Base-by-base conservation (phyloP, 129 eudicot genomes). In the Flaveria bidentis region DNA sequence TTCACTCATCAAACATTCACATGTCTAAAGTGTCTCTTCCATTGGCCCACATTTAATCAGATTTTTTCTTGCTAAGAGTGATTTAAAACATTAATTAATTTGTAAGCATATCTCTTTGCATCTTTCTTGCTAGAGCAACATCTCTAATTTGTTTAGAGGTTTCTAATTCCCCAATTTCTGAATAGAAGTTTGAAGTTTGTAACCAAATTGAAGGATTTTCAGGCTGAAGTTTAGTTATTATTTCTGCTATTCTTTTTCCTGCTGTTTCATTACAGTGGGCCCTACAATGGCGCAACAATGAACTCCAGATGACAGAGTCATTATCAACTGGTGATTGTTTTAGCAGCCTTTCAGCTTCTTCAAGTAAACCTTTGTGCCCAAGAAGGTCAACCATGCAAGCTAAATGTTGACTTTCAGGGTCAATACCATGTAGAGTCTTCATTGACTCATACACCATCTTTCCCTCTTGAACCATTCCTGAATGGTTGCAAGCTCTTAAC, bases 1-100 rank as follows among this genome's bases (percentile, higher is more conserved):
- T 95, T 95, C 87, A 92, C 98, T 91, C 99, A 80, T 95, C 85
- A 94, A 83, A 84, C 78, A 81, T 52, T 22, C 73, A 78, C 75
- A 50, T 80, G 70, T 61, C 84, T 69, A 82, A 80, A 64, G 82
- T 74, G 74, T 62, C 73, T 64, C 17, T 64, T 71, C 44, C 41
- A 17, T 26, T 52, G 78, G 80, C 80, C 65, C 81, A n/a, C 78
- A 13, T 70, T 20, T 51, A 76, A 20, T 45, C 60, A 58, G 25
- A n/a, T 3, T 6, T 42, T 58, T 58, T 69, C 71, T 51, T 51
- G 81, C 46, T 72, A 76, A 30, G 22, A 7, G 64, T 30, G 41
- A 81, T 51, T 47, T 58, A 69, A 62, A 42, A 68, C 81, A 65
- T 77, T 84, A 28, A 79, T 84, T 73, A 79, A 78, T 77, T 88